Evolutionary conservation across 768 basidiomycete species (phyloP).

Genomic region (Leucosporidium yakuticum): DNA sequence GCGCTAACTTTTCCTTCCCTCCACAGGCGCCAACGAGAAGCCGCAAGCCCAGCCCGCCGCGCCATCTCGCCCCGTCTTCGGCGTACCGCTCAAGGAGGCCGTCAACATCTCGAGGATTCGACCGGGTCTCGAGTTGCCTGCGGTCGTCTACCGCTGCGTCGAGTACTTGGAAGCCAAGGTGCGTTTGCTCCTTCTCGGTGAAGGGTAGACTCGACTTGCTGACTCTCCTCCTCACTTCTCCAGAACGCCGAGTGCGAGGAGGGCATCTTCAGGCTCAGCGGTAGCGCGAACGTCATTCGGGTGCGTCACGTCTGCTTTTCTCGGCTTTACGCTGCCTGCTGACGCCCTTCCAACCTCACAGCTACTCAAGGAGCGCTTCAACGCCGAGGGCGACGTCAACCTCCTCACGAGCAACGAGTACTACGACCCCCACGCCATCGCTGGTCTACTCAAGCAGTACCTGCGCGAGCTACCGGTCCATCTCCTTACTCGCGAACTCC

Average conservation of each 20-base stretch:
- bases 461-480: slow-evolving; percentile 88
- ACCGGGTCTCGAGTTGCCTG: slow-evolving; percentile 60
- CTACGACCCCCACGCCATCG: slow-evolving; percentile 96
- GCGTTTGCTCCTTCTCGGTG: background rate
- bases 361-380: slow-evolving; percentile 89
- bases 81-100: slow-evolving; percentile 76
- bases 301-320: background rate
- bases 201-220: background rate
- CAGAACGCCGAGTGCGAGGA: slow-evolving; percentile 87
- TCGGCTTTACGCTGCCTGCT: slow-evolving; percentile 61
- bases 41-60: background rate
- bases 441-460: slow-evolving; percentile 82
- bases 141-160: slow-evolving; percentile 90
- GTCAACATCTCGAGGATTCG: slow-evolving; percentile 83
- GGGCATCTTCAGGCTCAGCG: slow-evolving; percentile 79
- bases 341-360: slow-evolving; percentile 48
- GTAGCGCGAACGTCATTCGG: slow-evolving; percentile 32
- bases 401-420: slow-evolving; percentile 79
- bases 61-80: slow-evolving; percentile 72
- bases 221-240: too few species aligned
- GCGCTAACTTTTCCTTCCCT: background rate
- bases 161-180: slow-evolving; percentile 83
- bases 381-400: slow-evolving; percentile 91
- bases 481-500: slow-evolving; percentile 84
- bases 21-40: slow-evolving; percentile 11